Evolutionary conservation across 2,329 filamentous ascomycete genomes (phyloP).

Genomic region (Colletotrichum phormii): DNA sequence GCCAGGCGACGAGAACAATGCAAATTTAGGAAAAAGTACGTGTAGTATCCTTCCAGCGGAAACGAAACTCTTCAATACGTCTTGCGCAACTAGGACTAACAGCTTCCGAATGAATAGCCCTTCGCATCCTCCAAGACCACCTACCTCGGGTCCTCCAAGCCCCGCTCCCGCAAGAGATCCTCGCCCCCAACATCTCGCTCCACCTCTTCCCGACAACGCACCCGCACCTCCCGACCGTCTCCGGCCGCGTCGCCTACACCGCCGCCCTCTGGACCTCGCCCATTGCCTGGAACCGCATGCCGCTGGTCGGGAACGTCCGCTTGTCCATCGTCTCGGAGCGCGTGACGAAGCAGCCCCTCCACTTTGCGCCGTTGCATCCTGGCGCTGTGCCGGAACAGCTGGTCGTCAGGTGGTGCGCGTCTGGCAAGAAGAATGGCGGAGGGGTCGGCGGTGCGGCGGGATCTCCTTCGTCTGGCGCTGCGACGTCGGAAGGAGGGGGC

Average conservation of each 20-base stretch:
- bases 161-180: conserved; percentile 78
- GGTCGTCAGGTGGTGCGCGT: conserved; percentile 89
- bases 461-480: conserved; percentile 49
- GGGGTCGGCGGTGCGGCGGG: neutral
- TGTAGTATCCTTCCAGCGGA: conserved; percentile 5
- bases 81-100: conserved; percentile 11
- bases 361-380: conserved; percentile 59
- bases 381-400: conserved; percentile 80
- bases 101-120: conserved; percentile 55
- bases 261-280: conserved; percentile 94
- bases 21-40: conserved; percentile 73
- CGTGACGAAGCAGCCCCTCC: conserved; percentile 74
- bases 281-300: conserved; percentile 93
- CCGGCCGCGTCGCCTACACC: conserved; percentile 88
- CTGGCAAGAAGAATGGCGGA: conserved; percentile 55
- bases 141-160: conserved; percentile 76
- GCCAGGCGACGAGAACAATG: conserved; percentile 65
- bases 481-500: conserved; percentile 56
- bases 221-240: conserved; percentile 90
- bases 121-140: conserved; percentile 73
- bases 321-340: conserved; percentile 91
- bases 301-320: conserved; percentile 89
- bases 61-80: neutral
- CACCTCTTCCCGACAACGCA: conserved; percentile 82
- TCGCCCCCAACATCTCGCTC: conserved; percentile 79